A percentile compares a stretch with the other conserved stretches of the same genome.
Evolutionary conservation across 129 eudicot genomes (phyloP).

Genomic region (Flaveria brownii): DNA sequence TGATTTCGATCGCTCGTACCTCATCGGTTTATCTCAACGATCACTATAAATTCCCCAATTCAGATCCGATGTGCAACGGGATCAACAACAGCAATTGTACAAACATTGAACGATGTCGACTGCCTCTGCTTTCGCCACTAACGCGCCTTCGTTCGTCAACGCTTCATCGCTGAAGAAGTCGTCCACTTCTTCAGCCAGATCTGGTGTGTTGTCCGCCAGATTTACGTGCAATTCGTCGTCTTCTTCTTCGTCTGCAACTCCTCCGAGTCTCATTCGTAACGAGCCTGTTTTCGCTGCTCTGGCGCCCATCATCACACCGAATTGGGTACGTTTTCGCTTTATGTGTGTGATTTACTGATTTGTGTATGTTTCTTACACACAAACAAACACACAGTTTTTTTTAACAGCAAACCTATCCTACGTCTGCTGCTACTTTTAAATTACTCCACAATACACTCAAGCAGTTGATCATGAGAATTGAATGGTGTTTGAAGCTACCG

Average conservation of each 20-base stretch:
- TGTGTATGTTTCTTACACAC: neutral
- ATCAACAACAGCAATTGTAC: slow-evolving; percentile 1
- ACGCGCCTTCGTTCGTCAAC: slow-evolving; percentile 45
- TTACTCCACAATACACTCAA: too few relatives aligned
- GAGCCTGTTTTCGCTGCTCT: slow-evolving; percentile 92
- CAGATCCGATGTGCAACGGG: neutral
- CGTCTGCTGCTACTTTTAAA: too few relatives aligned
- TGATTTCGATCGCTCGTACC: slow-evolving; percentile 37
- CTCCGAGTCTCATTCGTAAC: slow-evolving; percentile 71
- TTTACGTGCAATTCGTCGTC: slow-evolving; percentile 38
- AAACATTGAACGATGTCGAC: slow-evolving; percentile 55
- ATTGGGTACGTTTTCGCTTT: slow-evolving; percentile 46
- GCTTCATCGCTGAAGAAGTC: slow-evolving; percentile 49
- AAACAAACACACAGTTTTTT: too few relatives aligned
- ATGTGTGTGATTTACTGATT: too few relatives aligned
- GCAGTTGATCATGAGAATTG: too few relatives aligned
- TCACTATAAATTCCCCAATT: slow-evolving; percentile 28
- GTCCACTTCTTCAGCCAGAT: slow-evolving; percentile 24
- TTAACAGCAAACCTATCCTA: too few relatives aligned
- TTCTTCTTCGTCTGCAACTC: slow-evolving; percentile 31
- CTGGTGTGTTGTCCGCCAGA: slow-evolving; percentile 46
- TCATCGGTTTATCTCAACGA: slow-evolving; percentile 34
- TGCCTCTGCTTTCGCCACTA: slow-evolving; percentile 49
- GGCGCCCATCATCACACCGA: slow-evolving; percentile 82
- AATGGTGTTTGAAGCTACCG: too few relatives aligned